Conservation (phyloP, 2,329 filamentous ascomycete species). For the Metarhizium robertsii region DNA sequence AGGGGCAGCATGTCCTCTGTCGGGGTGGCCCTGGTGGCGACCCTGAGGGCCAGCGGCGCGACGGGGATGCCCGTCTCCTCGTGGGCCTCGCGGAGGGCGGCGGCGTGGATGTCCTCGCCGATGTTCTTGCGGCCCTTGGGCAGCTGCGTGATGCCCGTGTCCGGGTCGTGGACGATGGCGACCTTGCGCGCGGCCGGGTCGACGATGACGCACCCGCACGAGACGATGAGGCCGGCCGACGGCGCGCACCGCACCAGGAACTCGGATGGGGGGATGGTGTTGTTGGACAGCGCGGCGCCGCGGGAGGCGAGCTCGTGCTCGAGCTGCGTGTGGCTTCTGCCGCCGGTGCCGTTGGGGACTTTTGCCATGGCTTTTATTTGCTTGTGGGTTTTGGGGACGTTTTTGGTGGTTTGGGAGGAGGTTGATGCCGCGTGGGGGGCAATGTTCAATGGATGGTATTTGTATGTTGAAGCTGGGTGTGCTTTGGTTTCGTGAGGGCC, state of each 20-base stretch:
- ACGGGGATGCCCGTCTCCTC: slow-evolving; percentile 38
- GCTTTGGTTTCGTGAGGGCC: too few species aligned
- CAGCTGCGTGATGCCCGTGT: slow-evolving; percentile 33
- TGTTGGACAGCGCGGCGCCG: neutral
- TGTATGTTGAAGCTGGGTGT: too few species aligned
- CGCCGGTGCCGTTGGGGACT: neutral
- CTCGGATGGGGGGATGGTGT: neutral
- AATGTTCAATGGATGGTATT: too few species aligned
- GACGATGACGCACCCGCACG: slow-evolving; percentile 37
- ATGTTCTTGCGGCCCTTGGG: slow-evolving; percentile 41
- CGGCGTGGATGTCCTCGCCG: slow-evolving; percentile 29
- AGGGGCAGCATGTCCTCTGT: slow-evolving; percentile 14
- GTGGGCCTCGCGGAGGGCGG: slow-evolving; percentile 36
- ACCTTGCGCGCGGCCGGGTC: slow-evolving; percentile 26
- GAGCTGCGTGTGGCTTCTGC: neutral
- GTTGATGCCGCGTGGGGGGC: too few species aligned
- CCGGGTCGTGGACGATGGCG: slow-evolving; percentile 33
- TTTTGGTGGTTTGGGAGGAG: too few species aligned
- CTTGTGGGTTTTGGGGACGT: too few species aligned
- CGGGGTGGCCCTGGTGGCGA: slow-evolving; percentile 25
- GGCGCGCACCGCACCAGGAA: slow-evolving; percentile 22
- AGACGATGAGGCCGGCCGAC: slow-evolving; percentile 33
- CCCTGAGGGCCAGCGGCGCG: slow-evolving; percentile 26
- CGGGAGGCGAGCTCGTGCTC: neutral
- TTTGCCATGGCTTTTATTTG: too few species aligned